Evolutionary conservation across 1,284 basidiomycete genomes (phyloP), one percentile per base, ranked within the genome.

Genomic region (Pseudozyma pruni): DNA sequence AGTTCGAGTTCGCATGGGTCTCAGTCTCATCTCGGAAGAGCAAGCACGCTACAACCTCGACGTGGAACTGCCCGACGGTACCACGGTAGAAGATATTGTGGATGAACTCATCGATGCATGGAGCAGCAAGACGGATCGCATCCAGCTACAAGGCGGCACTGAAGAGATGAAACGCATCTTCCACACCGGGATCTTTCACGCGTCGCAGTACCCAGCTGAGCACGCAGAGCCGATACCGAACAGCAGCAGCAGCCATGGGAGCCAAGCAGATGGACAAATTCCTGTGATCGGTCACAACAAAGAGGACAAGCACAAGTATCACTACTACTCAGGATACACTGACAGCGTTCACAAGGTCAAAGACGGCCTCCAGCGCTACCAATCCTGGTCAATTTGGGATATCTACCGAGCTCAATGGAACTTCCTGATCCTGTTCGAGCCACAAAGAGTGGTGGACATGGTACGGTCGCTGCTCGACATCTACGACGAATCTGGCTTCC

Each of bases 371-470:
- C 90, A 89, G 0, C 61, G 62, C 7, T 93, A 92, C 76, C 90
- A 88, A 0, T 91, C 90, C 0, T 93, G 92, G 81, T 91, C 90
- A 0, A 91, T 90, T 72, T 93, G 91, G 91, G 91, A 93, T 75
- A 91, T 89, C 0, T 92, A 87, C 83, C 88, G 91, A 8, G 90
- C 91, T 0, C 87, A 87, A 51, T 92, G 90, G 87, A 90, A 89
- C 0, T 90, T 90, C 87, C 86, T 90, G 40, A 89, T 92, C 40
- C 84, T 93, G 1, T 86, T 91, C 19, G 89, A 89, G 0, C 90
- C 91, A 0, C 90, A 92, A 71, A 85, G 90, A 11, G 84, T 92
- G 8, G 86, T 89, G 0, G 89, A 86, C 0, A 91, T 92, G 89
- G 85, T 93, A 3, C 86, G 85, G 32, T 90, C 89, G 67, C 92